phyloP scores from a whole-genome alignment of 2,329 filamentous ascomycete species.

The Aspergillus fructus region DNA sequence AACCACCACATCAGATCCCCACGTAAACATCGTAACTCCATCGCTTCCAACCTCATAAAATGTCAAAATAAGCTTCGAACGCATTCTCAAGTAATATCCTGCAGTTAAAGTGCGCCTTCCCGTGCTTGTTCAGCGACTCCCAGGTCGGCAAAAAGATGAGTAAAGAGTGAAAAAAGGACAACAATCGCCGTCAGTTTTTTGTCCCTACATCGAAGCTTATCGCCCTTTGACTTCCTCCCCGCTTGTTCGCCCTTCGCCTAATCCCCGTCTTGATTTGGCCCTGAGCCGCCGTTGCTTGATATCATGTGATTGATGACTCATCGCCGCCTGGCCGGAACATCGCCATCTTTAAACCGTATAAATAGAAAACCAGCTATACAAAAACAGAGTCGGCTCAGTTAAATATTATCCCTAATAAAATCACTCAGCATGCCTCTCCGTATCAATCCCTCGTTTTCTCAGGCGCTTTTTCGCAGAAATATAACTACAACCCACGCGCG shows the following conservation, averaged over 20 bases:
- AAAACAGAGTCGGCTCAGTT: background rate
- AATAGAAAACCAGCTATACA: background rate
- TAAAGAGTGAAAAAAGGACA: background rate
- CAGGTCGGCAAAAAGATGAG: background rate
- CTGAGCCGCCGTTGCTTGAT: conserved; percentile 18
- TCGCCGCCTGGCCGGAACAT: background rate
- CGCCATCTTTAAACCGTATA: background rate
- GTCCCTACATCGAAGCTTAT: conserved; percentile 31
- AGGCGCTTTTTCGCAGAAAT: background rate
- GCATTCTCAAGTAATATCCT: background rate
- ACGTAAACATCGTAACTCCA: background rate
- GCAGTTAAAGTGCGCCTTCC: background rate
- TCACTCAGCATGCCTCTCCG: background rate
- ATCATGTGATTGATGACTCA: conserved; percentile 27
- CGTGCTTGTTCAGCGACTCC: background rate
- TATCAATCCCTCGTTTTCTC: background rate
- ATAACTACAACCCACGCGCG: conserved; percentile 15
- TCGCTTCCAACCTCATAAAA: background rate
- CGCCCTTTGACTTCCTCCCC: conserved; percentile 30
- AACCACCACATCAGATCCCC: background rate
- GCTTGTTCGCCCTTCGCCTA: conserved; percentile 20
- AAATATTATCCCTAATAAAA: background rate
- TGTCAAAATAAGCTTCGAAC: background rate
- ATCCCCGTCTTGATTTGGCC: conserved; percentile 14
- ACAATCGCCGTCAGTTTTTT: background rate